These are phyloP conservation scores for Penicillium flavigenum DNA, from an alignment of 495 filamentous ascomycete genomes.

Conservation along the genomic window DNA sequence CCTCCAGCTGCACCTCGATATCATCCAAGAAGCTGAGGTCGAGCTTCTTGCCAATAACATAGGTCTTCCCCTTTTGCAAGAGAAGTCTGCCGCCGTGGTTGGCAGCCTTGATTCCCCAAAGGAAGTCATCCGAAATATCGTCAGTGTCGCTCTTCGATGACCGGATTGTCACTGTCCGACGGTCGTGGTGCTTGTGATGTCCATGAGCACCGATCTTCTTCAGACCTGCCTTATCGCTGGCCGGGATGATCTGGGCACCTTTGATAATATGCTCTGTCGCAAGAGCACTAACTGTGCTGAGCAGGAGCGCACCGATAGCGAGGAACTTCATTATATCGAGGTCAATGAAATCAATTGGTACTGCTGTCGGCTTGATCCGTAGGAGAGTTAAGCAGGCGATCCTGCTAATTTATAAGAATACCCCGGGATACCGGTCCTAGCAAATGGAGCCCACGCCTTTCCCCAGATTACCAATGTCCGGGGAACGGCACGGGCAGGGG, in stretches of 20 bases:
- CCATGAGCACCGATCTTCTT: constrained; percentile 30
- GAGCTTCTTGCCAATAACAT: constrained; percentile 56
- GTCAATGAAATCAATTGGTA: not conserved
- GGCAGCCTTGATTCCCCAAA: constrained; percentile 49
- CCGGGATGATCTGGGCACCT: constrained; percentile 33
- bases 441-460: not conserved
- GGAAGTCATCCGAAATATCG: constrained; percentile 54
- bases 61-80: constrained; percentile 50
- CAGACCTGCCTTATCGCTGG: constrained; percentile 23
- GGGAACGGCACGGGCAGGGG: constrained; percentile 9
- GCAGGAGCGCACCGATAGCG: constrained; percentile 26
- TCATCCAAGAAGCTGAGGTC: constrained; percentile 57
- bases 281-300: constrained; percentile 21
- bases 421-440: not conserved
- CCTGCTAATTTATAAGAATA: constrained; percentile 5
- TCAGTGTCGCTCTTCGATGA: constrained; percentile 52
- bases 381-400: not conserved
- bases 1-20: constrained; percentile 57
- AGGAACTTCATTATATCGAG: constrained; percentile 28
- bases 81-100: constrained; percentile 55
- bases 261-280: constrained; percentile 20
- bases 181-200: constrained; percentile 33
- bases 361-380: not conserved
- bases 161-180: constrained; percentile 49
- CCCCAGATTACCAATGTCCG: not conserved